Evolutionary conservation across 176 grass and related monocot genomes (phyloP).

Genomic region (Rhynchospora breviuscula): DNA sequence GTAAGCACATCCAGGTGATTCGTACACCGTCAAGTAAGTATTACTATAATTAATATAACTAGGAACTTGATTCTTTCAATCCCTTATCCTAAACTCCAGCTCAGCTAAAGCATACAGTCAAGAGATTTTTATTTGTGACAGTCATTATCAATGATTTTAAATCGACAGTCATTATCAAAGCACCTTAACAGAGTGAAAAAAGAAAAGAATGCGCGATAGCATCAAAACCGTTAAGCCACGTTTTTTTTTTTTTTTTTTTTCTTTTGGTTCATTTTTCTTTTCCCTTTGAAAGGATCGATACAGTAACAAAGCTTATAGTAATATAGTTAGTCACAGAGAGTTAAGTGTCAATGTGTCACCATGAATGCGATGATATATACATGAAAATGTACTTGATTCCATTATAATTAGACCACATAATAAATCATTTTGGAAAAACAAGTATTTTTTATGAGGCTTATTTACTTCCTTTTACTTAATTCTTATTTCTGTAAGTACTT

Average conservation of each 20-base stretch:
- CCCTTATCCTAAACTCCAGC: neutral
- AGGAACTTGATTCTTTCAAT: neutral
- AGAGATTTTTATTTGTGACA: neutral
- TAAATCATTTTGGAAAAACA: too few relatives aligned
- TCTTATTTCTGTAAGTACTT: too few relatives aligned
- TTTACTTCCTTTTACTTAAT: too few relatives aligned
- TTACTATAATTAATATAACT: neutral
- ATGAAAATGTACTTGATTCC: too few relatives aligned
- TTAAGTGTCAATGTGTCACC: too few relatives aligned
- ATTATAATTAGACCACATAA: too few relatives aligned
- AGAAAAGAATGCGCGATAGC: neutral
- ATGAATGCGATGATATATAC: too few relatives aligned
- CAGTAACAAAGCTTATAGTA: too few relatives aligned
- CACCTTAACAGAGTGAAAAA: neutral
- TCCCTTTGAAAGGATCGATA: too few relatives aligned
- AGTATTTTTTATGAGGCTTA: too few relatives aligned
- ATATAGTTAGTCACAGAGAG: too few relatives aligned
- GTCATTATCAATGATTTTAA: neutral
- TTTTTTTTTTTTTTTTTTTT: neutral
- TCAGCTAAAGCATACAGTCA: neutral
- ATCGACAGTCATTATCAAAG: neutral
- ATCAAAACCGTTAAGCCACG: neutral
- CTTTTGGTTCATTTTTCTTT: too few relatives aligned
- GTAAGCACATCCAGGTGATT: neutral
- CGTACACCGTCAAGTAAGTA: neutral